Evolutionary conservation across 306 rosid genomes (phyloP), one percentile per base, ranked within the genome.

Genomic region (Lotus japonicus): DNA sequence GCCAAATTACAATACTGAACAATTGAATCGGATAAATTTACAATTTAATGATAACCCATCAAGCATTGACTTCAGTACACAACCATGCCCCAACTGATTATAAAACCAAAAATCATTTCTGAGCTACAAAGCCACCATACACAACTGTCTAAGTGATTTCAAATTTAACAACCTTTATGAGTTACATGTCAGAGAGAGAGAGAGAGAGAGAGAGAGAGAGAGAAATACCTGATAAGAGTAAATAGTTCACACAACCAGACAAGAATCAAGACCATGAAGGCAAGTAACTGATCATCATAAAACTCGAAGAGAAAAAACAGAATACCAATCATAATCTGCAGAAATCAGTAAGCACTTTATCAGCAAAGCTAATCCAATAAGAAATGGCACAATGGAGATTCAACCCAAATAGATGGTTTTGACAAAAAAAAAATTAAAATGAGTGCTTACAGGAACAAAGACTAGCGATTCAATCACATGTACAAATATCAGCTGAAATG

Each of bases 251-350:
- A 90, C 83, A 94, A 74, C 99, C 99, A 94, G 73, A 94, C 99
- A 65, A 94, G 95, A 53, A 90, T 94, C 82, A 94, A 81, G 79
- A 94, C 95, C 95, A 89, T 88, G 79, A 90, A 94, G 62, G 99
- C 99, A 82, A 94, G 80, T 36, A 94, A 84, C 70, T 94, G 99
- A 78, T 94, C 99, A 0, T 94, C 96, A 76, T 90, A 94, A 70
- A 94, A 94, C 89, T 90, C 99, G 5, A 94, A 94, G 67, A 94
- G 96, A 45, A 94, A 94, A 84, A 94, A 94, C 72, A 94, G 84
- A 73, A 90, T 91, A 53, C 99, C 97, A 31, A 94, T 94, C 99
- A 94, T 94, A 74, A 94, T 94, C 99, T 94, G 99, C 92, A 79
- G 33, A 64, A 54, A 68, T 57, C 50, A 58, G 66, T 17, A 76